Evolutionary conservation across 495 filamentous ascomycete genomes (phyloP), one percentile per base, ranked within the genome.

Genomic region (Cudoniella acicularis): DNA sequence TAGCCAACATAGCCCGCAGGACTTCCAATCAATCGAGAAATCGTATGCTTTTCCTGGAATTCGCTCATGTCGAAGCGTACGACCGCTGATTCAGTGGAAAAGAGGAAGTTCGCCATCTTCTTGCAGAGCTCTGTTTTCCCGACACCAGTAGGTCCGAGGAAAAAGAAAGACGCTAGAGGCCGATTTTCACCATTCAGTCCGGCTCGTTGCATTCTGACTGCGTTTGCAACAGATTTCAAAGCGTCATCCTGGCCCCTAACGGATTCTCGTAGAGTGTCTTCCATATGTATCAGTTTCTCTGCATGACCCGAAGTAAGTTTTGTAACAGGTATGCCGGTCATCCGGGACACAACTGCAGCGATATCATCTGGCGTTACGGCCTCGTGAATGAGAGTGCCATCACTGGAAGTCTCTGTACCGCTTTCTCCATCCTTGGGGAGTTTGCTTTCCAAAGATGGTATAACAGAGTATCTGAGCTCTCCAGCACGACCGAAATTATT

Each of bases 101-200:
- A 98, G 21, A 98, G 76, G 78, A 96, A 96, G 59, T 80, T 79
- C 48, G 93, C 94, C 68, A 98, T 87, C 63, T 92, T 92, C 80
- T 98, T 98, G 80, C 92, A 96, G 3, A 97, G 81, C 64, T 97
- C 94, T 1, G 93, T 98, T 72, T 98, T 98, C 51, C 94, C 94
- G 25, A 97, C 93, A 63, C 94, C 93, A 13, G 94, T 98, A 6
- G 94, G 94, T 0, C 94, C 94, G 17, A 98, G 81, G 79, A 98
- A 97, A 88, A 98, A 96, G 80, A 98, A 98, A 4, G 87, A 91
- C 1, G 93, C 94, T 9, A 96, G 76, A 0, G 94, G 93, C 1
- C 93, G 84, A 65, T 96, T 95, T 60, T 96, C 91, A 21, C 90
- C 90, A 62, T 87, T 92, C 26, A 98, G 79, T 9, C 94, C 94